Evolutionary conservation across 495 filamentous ascomycete genomes (phyloP), one percentile per base, ranked within the genome.

Genomic region (Penicillium steckii): DNA sequence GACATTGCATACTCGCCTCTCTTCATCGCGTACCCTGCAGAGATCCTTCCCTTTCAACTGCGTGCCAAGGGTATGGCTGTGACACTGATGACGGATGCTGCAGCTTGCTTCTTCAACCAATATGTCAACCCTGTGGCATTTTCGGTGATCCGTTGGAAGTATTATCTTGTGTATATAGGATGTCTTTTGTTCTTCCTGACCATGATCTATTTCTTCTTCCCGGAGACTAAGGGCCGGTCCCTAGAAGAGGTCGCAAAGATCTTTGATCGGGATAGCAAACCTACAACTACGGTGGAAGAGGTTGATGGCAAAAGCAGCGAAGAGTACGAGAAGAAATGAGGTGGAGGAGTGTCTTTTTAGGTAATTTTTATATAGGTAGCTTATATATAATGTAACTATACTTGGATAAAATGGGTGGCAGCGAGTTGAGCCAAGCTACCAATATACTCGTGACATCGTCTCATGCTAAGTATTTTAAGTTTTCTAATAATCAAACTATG

Each of bases 11-110:
- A 81, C 62, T 78, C 79, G 3, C 79, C 83, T 42, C 67, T 87
- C 25, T 71, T 87, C 35, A 78, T 87, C 47, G 79, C 85, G 22
- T 86, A 86, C 53, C 77, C 80, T 0, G 73, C 85, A 13, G 86
- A 89, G 72, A 80, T 89, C 19, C 68, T 87, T 12, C 84, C 85
- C 0, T 90, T 83, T 66, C 78, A 81, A 35, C 71, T 89, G 43
- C 81, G 85, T 15, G 83, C 85, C 15, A 90, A 88, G 72, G 85
- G 86, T 19, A 80, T 88, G 70, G 83, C 86, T 67, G 69, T 84
- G 40, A 79, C 78, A 65, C 77, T 82, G 45, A 73, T 85, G 24
- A 80, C 76, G 12, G 77, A 83, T 35, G 77, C 85, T 48, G 73
- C 78, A 8, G 72, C 82, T 13, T 72, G 84, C 25, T 80, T 80